Evolutionary conservation across 306 rosid species (phyloP).

Genomic region (Morella rubra): DNA sequence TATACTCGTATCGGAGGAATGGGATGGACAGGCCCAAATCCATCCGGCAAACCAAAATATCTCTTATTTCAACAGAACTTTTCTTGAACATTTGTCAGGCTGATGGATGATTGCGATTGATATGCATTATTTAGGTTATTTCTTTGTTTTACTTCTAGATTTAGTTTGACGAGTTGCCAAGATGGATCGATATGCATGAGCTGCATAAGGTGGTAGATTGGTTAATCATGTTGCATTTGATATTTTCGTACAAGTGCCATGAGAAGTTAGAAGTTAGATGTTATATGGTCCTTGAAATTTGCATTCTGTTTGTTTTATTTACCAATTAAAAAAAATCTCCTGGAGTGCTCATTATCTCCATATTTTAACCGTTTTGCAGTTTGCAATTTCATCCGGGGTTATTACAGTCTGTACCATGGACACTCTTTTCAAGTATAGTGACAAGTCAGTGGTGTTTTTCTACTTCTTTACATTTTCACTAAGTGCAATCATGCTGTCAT

Average conservation of each 20-base stretch:
- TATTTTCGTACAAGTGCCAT: background rate
- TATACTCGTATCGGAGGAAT: too few relatives aligned
- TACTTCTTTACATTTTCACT: slow-evolving; percentile 88
- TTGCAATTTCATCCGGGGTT: slow-evolving; percentile 77
- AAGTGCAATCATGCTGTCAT: slow-evolving; percentile 91
- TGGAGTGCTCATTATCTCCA: slow-evolving; percentile 30
- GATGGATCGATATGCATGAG: too few relatives aligned
- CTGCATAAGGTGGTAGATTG: too few relatives aligned
- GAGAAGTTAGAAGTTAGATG: background rate
- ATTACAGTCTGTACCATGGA: slow-evolving; percentile 80
- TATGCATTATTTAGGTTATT: too few relatives aligned
- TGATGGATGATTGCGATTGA: too few relatives aligned
- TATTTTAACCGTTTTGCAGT: slow-evolving; percentile 57
- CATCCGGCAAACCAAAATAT: too few relatives aligned
- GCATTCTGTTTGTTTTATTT: slow-evolving; percentile 9
- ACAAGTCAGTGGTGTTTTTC: slow-evolving; percentile 85
- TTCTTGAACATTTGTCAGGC: too few relatives aligned
- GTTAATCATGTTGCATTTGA: background rate
- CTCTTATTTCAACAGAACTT: too few relatives aligned
- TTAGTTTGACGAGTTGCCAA: too few relatives aligned
- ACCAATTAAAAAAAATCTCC: slow-evolving; percentile 17
- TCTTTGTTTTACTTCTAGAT: too few relatives aligned
- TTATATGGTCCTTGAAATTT: background rate
- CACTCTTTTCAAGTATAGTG: slow-evolving; percentile 87
- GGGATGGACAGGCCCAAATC: too few relatives aligned